Evolutionary conservation across 768 basidiomycete genomes (phyloP).

Genomic region (Kwoniella newhampshirensis): DNA sequence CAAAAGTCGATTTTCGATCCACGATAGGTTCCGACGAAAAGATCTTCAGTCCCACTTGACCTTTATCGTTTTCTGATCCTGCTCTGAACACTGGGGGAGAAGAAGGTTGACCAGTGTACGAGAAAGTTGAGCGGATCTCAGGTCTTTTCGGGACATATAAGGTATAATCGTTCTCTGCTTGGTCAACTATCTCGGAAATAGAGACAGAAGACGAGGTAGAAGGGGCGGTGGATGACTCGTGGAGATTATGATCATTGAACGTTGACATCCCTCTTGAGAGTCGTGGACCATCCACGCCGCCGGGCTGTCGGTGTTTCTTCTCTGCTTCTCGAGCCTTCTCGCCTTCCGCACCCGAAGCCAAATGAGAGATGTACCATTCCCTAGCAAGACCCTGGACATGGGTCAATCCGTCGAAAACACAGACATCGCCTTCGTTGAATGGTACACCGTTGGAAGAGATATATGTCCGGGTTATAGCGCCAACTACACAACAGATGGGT

Average conservation of each 20-base stretch:
- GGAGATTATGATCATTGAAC: conserved; percentile 3
- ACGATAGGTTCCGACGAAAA: conserved; percentile 73
- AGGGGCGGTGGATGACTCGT: no score
- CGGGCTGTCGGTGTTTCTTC: conserved; percentile 8
- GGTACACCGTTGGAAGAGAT: conserved; percentile 48
- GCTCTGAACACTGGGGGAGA: not conserved
- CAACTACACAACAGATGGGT: conserved; percentile 39
- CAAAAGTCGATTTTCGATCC: conserved; percentile 80
- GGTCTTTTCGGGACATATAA: conserved; percentile 9
- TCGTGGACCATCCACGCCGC: not conserved
- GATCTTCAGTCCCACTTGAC: conserved; percentile 63
- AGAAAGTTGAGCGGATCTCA: conserved; percentile 30
- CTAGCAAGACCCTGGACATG: conserved; percentile 36
- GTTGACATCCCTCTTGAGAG: conserved; percentile 17
- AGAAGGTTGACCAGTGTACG: conserved; percentile 21
- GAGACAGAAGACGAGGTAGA: no score
- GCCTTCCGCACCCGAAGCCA: conserved; percentile 25
- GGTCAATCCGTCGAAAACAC: conserved; percentile 53
- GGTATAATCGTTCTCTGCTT: not conserved
- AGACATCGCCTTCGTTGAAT: conserved; percentile 51
- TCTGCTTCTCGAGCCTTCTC: conserved; percentile 35
- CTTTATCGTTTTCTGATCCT: not conserved
- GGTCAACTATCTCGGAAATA: not conserved
- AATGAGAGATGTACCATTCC: conserved; percentile 41
- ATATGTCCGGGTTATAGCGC: conserved; percentile 52